Base-by-base conservation (phyloP, 1,139 yeast genomes). In the Geotrichum australiense region DNA sequence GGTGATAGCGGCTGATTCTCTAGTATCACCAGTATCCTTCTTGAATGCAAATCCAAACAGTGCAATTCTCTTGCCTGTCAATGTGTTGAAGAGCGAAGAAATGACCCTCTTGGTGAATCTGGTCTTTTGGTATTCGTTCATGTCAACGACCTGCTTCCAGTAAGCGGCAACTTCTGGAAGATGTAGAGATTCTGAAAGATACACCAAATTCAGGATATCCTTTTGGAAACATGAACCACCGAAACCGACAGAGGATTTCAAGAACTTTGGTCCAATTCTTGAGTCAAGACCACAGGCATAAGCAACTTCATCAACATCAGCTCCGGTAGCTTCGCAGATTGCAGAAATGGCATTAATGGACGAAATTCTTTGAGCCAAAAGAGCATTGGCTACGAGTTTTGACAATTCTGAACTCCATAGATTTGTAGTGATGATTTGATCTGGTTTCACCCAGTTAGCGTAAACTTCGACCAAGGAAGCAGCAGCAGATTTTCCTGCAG, bases 191-290 rank as follows among this genome's bases (percentile, higher is more conserved):
- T 55, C 58, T 20, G 59, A 53, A 24, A 55, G 52, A 41, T 55
- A 55, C 16, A 55, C 59, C 19, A 55, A 47, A 45, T 55, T 55
- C 28, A 55, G 51, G 34, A 55, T 54, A 34, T 55, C 59, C 48
- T 55, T 55, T 45, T 54, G 57, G 49, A 53, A 53, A 36, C 57
- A 53, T 5, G 56, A 53, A 30, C 59, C 59, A 6, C 59, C 58
- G 36, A 55, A 54, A 5, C 59, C 57, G 31, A 55, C 56, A 18
- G 57, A 54, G 29, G 58, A 50, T 44, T 53, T 52, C 41, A 55
- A 45, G 47, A 55, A 55, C 47, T 54, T 53, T 40, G 57, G 51
- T 5, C 57, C 59, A 31, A 55, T 55, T 33, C 59, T 53, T 29
- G 55, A 23, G 43, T 55, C 59, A n/a, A 55, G 52, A 36, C 59